A percentile compares a stretch with the other conserved stretches of the same genome.
Conservation (phyloP, 257 asterid genomes). For the Lycium ferocissimum region DNA sequence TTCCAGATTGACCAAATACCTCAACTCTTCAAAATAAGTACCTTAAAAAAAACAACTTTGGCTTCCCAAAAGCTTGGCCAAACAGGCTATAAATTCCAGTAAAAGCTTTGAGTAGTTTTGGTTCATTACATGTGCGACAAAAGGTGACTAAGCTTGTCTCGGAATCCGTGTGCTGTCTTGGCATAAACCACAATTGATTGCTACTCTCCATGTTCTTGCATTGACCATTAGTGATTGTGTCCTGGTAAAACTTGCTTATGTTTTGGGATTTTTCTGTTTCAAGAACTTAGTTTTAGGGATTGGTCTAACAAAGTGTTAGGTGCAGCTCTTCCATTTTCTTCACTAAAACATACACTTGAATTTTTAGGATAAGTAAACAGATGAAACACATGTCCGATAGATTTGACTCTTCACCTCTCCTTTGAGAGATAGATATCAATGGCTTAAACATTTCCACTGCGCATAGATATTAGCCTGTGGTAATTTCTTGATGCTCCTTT, state of each 20-base stretch:
- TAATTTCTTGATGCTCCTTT: neutral
- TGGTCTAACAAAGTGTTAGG: conserved; percentile 4
- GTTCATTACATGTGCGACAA: conserved; percentile 3
- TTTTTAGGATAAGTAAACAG: conserved; percentile 17
- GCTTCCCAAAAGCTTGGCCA: neutral
- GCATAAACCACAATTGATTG: neutral
- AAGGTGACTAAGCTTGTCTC: conserved; percentile 1
- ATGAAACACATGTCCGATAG: neutral
- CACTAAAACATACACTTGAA: neutral
- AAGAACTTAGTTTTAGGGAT: conserved; percentile 14
- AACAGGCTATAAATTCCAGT: conserved; percentile 12
- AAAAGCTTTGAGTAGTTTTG: conserved; percentile 3
- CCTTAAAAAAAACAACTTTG: neutral
- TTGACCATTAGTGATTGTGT: conserved; percentile 14
- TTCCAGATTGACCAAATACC: neutral
- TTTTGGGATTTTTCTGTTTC: conserved; percentile 10
- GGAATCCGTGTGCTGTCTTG: neutral
- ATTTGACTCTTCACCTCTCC: neutral
- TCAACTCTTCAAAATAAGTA: neutral
- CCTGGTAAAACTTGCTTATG: neutral
- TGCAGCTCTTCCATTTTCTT: conserved; percentile 7
- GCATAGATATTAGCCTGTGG: neutral
- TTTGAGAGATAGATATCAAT: neutral
- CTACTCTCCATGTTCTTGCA: neutral
- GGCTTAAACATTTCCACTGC: conserved; percentile 14